phyloP scores from a whole-genome alignment of 768 basidiomycete species.

The Amanita molliuscula region DNA sequence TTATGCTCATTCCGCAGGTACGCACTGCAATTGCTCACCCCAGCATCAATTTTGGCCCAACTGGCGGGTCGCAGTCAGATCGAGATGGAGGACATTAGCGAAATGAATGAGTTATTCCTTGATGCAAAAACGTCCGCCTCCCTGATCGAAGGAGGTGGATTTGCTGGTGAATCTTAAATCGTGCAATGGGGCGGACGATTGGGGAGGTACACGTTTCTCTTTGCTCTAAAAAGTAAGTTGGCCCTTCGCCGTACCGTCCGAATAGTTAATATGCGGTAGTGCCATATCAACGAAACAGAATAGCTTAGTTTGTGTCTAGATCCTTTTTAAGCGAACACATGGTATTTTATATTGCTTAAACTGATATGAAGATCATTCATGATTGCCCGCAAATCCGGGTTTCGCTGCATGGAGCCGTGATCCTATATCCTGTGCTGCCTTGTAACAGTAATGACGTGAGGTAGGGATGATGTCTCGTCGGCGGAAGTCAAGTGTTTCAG shows the following conservation, averaged over 20 bases:
- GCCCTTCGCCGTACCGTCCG: not conserved
- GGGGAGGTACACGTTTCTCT: not conserved
- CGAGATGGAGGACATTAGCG: conserved; percentile 77
- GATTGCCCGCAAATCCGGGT: not conserved
- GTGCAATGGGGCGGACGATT: not conserved
- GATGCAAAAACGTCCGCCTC: conserved; percentile 81
- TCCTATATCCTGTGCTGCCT: not conserved
- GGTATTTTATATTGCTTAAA: not conserved
- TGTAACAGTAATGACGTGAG: not conserved
- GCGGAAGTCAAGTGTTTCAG: not conserved
- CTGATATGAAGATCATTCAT: not conserved
- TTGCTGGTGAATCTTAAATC: conserved; percentile 14
- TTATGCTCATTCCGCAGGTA: conserved; percentile 40
- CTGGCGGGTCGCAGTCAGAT: conserved; percentile 75
- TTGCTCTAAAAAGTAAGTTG: not conserved
- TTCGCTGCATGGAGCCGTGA: no score
- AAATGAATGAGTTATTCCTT: conserved; percentile 92
- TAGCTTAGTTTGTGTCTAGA: not conserved
- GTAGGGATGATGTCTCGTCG: not conserved
- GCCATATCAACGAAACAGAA: not conserved
- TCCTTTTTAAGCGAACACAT: not conserved
- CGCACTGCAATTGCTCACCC: conserved; percentile 83
- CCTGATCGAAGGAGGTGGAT: conserved; percentile 35
- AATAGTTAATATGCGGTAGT: not conserved
- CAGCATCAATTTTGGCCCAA: conserved; percentile 78